Base-by-base conservation (phyloP, 208 protist genomes). In the Phytomonas sp. region DNA sequence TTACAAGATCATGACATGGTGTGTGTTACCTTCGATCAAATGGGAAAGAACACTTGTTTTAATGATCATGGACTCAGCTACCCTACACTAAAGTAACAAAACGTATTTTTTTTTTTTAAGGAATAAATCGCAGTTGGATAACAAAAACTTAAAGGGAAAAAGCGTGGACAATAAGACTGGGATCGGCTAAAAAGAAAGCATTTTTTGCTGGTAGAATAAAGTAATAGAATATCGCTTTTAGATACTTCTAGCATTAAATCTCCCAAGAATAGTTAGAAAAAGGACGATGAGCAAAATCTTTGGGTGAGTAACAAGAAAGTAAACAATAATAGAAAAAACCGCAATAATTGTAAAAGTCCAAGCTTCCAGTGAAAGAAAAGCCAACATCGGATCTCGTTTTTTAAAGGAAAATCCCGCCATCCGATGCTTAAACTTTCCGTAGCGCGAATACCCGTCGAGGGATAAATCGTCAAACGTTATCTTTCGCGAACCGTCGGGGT, bases 371-470 rank as follows among this genome's bases (percentile, higher is more conserved):
- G 88, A 87, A n/a, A 91, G 62, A 63, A 94, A 84, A 6, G 77
- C 76, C n/a, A 92, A 67, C 7, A 91, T 6, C 6, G 87, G 87
- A 72, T 80, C 82, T 52, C 87, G 79, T 59, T 78, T 78, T 75
- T 94, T 86, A 7, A 87, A 90, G 62, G 83, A 79, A n/a, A 92
- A 63, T n/a, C 84, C 83, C 61, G 91, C 80, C 40, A 80, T 71
- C 23, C 75, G 72, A 62, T 87, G 67, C 33, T 84, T 89, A 72
- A 94, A 92, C 75, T 94, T 56, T 23, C 45, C 45, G 23, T 56
- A 56, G 45, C 45, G 45, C 45, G 45, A 56, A 56, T 56, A 56
- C 45, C 45, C 45, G 6, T 56, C 45, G 5, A 56, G 19, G 10
- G 45, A 23, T 26, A 56, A 19, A 56, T 56, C 45, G 7, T 56